Evolutionary conservation across 2,329 filamentous ascomycete species (phyloP).

Genomic region (Clonostachys rhizophaga): DNA sequence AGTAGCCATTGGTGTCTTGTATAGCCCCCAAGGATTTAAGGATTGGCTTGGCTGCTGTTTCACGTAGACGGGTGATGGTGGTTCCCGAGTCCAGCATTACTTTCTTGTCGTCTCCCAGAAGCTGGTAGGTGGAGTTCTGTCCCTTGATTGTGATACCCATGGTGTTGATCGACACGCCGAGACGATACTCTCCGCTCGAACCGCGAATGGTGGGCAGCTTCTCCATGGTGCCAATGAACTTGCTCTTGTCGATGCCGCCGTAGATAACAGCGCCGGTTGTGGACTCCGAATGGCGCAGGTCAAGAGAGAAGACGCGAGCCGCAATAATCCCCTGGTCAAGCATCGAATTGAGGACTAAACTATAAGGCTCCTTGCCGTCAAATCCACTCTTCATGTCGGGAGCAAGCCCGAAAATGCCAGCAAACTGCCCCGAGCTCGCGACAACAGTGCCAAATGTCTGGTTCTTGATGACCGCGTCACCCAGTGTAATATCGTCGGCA

Average conservation of each 20-base stretch:
- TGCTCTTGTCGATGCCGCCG: conserved; percentile 46
- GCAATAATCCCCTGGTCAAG: conserved; percentile 38
- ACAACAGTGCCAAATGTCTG: conserved; percentile 47
- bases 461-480: conserved; percentile 28
- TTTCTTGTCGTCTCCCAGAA: conserved; percentile 23
- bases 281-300: conserved; percentile 37
- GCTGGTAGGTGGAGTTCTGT: conserved; percentile 8
- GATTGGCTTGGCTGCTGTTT: conserved; percentile 32
- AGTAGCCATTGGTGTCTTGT: conserved; percentile 35
- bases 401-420: conserved; percentile 47
- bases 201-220: conserved; percentile 35
- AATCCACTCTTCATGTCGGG: conserved; percentile 33
- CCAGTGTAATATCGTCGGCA: conserved; percentile 38
- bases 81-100: conserved; percentile 49
- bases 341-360: conserved; percentile 47
- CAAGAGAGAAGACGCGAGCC: conserved; percentile 45
- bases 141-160: conserved; percentile 19
- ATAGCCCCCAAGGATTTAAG: conserved; percentile 33
- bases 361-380: conserved; percentile 34
- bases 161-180: conserved; percentile 23
- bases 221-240: conserved; percentile 40
- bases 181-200: conserved; percentile 23
- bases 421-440: conserved; percentile 37
- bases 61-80: conserved; percentile 41
- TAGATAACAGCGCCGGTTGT: conserved; percentile 45